phyloP scores from a whole-genome alignment of 169 alveolate species.

The Babesia ovis region DNA sequence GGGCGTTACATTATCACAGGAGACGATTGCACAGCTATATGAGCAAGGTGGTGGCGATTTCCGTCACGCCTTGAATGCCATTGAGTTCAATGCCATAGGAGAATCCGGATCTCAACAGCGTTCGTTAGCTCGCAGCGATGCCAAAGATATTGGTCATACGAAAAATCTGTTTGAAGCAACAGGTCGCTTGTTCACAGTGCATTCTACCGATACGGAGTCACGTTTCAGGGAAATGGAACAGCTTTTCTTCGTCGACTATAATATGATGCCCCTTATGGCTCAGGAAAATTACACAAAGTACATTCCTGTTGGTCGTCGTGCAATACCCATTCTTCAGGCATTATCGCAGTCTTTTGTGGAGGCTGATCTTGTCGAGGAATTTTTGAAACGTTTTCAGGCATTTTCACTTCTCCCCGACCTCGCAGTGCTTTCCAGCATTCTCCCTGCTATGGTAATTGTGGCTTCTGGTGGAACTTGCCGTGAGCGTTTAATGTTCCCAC shows the following conservation, averaged over 20 bases:
- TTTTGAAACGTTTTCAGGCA: conserved; percentile 36
- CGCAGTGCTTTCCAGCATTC: conserved; percentile 25
- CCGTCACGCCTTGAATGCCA: conserved; percentile 87
- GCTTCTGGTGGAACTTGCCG: conserved; percentile 62
- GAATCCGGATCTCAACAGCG: conserved; percentile 59
- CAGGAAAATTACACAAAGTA: conserved; percentile 89
- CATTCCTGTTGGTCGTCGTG: conserved; percentile 55
- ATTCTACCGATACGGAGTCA: conserved; percentile 44
- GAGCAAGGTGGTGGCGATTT: conserved; percentile 91
- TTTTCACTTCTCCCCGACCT: conserved; percentile 60
- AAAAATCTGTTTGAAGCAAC: conserved; percentile 75
- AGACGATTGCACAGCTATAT: conserved; percentile 84
- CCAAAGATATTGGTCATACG: conserved; percentile 73
- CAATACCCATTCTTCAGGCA: conserved; percentile 61
- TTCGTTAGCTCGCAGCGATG: conserved; percentile 69
- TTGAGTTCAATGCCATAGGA: conserved; percentile 85
- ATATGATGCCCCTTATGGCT: conserved; percentile 90
- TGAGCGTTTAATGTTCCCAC: conserved; percentile 89
- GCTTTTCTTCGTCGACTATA: conserved; percentile 91
- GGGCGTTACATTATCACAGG: conserved; percentile 81
- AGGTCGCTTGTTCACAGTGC: conserved; percentile 65
- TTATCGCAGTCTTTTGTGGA: conserved; percentile 65
- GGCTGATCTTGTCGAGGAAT: conserved; percentile 62
- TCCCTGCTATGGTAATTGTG: conserved; percentile 48
- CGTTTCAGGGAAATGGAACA: conserved; percentile 67